phyloP scores from a whole-genome alignment of 176 grass and related monocot genomes.

The Phyllostachys edulis region DNA sequence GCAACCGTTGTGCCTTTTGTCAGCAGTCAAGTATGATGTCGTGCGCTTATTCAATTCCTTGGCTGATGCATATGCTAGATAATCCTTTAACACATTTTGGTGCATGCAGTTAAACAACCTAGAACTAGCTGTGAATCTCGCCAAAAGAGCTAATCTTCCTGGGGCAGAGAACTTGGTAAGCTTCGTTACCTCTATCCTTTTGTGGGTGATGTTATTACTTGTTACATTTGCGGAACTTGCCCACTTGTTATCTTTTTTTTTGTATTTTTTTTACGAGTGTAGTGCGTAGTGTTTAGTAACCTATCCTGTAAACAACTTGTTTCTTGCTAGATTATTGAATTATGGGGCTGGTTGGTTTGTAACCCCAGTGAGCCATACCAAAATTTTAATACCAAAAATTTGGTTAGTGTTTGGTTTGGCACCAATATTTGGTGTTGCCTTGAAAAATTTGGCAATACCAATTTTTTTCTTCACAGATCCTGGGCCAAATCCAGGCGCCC shows the following conservation, averaged over 20 bases:
- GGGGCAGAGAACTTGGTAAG: constrained; percentile 96
- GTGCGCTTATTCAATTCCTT: background rate
- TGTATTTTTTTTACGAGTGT: background rate
- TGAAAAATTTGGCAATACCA: no score
- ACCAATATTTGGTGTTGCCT: no score
- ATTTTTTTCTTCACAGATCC: no score
- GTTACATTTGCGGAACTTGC: background rate
- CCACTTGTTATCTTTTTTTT: background rate
- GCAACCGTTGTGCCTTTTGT: constrained; percentile 88
- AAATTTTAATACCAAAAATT: no score
- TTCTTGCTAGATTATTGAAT: background rate
- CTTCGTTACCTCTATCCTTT: background rate
- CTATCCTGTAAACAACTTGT: background rate
- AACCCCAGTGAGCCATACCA: no score
- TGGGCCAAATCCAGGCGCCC: no score
- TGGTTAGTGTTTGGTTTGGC: no score
- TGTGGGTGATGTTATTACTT: background rate
- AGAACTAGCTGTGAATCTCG: constrained; percentile 97
- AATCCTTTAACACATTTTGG: background rate
- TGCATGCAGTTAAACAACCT: constrained; percentile 84
- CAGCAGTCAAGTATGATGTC: constrained; percentile 69
- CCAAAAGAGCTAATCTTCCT: constrained; percentile 97
- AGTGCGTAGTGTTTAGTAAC: background rate
- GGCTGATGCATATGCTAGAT: background rate
- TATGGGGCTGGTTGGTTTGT: no score